A percentile compares a stretch with the other conserved stretches of the same genome.
Conservation (phyloP, 257 asterid species). For the Cruciata laevipes region DNA sequence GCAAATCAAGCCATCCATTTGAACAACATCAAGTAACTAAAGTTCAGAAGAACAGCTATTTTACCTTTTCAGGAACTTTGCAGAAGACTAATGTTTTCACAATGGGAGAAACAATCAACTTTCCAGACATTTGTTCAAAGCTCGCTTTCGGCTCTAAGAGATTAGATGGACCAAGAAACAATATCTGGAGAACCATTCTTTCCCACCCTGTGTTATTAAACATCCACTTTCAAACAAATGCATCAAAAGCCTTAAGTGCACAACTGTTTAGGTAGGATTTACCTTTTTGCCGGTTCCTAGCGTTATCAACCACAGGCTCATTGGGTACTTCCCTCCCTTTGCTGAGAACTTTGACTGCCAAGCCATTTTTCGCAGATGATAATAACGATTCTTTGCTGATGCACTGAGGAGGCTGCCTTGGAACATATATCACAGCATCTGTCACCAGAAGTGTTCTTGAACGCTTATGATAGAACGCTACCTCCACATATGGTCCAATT, state of each 20-base stretch:
- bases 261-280: neutral
- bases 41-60: neutral
- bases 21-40: neutral
- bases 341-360: conserved; percentile 91
- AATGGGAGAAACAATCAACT: conserved; percentile 92
- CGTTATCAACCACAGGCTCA: conserved; percentile 77
- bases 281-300: conserved; percentile 72
- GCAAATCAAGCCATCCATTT: neutral
- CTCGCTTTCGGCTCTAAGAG: conserved; percentile 86
- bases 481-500: conserved; percentile 97
- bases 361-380: conserved; percentile 79
- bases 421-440: conserved; percentile 91
- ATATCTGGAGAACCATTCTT: conserved; percentile 96
- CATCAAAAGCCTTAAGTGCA: neutral
- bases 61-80: conserved; percentile 95
- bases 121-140: conserved; percentile 92
- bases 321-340: conserved; percentile 77
- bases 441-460: conserved; percentile 76
- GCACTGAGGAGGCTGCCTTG: conserved; percentile 77
- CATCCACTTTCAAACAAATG: conserved; percentile 1
- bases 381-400: conserved; percentile 78
- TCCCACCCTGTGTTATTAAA: conserved; percentile 66
- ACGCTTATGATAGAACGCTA: conserved; percentile 87
- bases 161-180: conserved; percentile 96
- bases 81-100: conserved; percentile 88